Conservation (phyloP, 495 filamentous ascomycete species). For the Talaromyces liani region DNA sequence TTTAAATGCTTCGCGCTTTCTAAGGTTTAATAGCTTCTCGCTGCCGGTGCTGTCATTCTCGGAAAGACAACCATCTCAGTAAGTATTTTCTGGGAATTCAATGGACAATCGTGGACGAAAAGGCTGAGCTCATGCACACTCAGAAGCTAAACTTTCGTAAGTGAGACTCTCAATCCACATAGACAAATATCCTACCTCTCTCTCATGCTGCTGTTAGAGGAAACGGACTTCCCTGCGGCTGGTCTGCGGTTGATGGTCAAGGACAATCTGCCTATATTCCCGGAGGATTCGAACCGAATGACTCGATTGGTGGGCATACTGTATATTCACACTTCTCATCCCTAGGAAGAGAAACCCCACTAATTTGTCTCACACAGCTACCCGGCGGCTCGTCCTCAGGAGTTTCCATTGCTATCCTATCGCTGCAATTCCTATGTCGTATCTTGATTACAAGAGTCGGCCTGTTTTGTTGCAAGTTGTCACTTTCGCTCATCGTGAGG, state of each 20-base stretch:
- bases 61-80: not conserved
- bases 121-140: not conserved
- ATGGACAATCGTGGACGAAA: not conserved
- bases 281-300: conserved; percentile 12
- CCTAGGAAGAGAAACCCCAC: not conserved
- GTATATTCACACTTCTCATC: conserved; percentile 9
- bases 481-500: conserved; percentile 14
- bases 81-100: not conserved
- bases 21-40: not conserved
- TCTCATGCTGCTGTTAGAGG: conserved; percentile 14
- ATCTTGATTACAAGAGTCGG: conserved; percentile 21
- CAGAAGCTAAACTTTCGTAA: not conserved
- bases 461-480: conserved; percentile 17
- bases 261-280: not conserved
- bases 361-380: not conserved
- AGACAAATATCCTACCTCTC: not conserved
- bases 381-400: not conserved
- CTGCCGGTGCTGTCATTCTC: not conserved
- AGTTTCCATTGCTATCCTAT: not conserved
- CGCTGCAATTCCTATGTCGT: conserved; percentile 1
- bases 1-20: not conserved
- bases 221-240: conserved; percentile 17
- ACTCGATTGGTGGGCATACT: conserved; percentile 20
- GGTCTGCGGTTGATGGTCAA: not conserved
- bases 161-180: not conserved